Percentiles rank a stretch among this genome's conserved stretches.
These are phyloP conservation scores for Cyberlindnera nakhonratchasimensis DNA, from an alignment of 805 yeast species.

Conservation along the genomic window DNA sequence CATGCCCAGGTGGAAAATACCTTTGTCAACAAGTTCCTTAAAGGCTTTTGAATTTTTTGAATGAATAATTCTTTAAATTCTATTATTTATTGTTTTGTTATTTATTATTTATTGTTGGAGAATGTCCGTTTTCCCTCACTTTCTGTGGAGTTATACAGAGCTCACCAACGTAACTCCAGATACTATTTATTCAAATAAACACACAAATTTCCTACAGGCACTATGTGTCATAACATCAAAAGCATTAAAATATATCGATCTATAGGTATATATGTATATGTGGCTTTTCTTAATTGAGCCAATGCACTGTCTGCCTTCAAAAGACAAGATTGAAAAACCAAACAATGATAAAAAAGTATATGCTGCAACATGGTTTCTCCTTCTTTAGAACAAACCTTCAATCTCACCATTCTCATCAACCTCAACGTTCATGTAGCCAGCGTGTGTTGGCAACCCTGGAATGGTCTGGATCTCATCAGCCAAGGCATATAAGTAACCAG, in stretches of 20 bases:
- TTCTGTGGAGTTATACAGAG: too few species aligned
- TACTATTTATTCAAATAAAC: not conserved
- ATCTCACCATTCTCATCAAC: constrained; percentile 77
- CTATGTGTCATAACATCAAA: not conserved
- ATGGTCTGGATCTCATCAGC: constrained; percentile 86
- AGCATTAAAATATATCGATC: not conserved
- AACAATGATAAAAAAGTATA: not conserved
- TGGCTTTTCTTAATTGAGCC: constrained; percentile 6
- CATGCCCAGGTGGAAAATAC: constrained; percentile 46
- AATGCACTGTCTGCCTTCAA: constrained; percentile 1
- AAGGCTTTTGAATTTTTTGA: constrained; percentile 45
- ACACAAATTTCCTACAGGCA: not conserved
- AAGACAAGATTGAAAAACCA: not conserved
- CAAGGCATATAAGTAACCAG: constrained; percentile 79
- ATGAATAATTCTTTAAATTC: not conserved
- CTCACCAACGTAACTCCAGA: not conserved
- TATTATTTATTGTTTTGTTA: constrained; percentile 5
- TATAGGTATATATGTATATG: not conserved
- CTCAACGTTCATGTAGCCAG: constrained; percentile 85
- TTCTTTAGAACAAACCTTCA: constrained; percentile 64
- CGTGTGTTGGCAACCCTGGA: constrained; percentile 82
- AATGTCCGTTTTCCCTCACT: not conserved
- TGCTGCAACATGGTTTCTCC: not conserved
- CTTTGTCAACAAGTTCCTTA: constrained; percentile 71
- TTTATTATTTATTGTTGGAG: constrained; percentile 8